Conservation (phyloP, 768 basidiomycete species). For the Brasilioporus rufonigricans region DNA sequence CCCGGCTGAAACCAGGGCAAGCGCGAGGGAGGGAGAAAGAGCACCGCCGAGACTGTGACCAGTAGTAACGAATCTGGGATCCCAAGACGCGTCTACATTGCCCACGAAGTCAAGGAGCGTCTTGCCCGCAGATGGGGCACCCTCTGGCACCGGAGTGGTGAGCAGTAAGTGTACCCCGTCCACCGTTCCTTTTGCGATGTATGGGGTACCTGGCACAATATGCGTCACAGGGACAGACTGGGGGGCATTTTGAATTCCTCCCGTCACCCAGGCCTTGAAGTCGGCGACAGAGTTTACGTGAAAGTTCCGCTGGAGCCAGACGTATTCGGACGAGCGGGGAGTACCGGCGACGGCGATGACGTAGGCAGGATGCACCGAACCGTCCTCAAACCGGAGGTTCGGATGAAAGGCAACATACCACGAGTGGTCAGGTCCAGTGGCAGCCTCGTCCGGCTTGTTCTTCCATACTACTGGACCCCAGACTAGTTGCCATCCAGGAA, state of each 20-base stretch:
- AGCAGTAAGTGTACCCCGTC: slow-evolving; percentile 1
- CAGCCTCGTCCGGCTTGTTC: not conserved
- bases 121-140: not conserved
- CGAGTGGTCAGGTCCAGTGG: slow-evolving; percentile 14
- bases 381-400: slow-evolving; percentile 7
- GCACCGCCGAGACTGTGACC: slow-evolving; percentile 14
- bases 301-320: slow-evolving; percentile 1
- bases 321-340: not conserved
- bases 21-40: slow-evolving; percentile 12
- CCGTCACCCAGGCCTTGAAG: slow-evolving; percentile 7
- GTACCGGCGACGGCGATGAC: slow-evolving; percentile 17
- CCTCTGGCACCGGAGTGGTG: not conserved
- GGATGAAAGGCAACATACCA: slow-evolving; percentile 16
- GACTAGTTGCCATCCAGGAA: slow-evolving; percentile 3
- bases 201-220: too few relatives aligned
- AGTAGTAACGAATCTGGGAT: slow-evolving; percentile 1
- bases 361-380: slow-evolving; percentile 4
- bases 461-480: slow-evolving; percentile 20
- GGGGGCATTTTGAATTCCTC: too few relatives aligned
- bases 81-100: not conserved
- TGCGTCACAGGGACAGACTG: too few relatives aligned
- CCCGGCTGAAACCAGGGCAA: slow-evolving; percentile 4
- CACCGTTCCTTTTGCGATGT: slow-evolving; percentile 3
- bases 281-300: slow-evolving; percentile 7
- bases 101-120: slow-evolving; percentile 10